Base-by-base conservation (phyloP, 805 yeast genomes). In the Wickerhamomyces canadensis region DNA sequence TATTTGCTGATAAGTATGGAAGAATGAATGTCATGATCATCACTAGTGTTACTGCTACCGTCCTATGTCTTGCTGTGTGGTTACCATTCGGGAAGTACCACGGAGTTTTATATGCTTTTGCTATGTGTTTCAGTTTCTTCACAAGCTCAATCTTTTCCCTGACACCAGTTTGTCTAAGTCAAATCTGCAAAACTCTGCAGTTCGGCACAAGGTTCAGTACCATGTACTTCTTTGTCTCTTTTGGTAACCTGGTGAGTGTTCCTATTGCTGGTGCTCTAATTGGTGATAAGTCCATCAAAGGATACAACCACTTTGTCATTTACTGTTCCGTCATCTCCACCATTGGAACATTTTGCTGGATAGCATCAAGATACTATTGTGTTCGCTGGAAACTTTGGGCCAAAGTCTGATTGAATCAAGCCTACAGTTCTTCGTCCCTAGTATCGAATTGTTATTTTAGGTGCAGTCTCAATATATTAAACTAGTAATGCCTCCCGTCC, bases 211-310 rank as follows among this genome's bases (percentile, higher is more conserved):
- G 74, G 19, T 73, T 71, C 45, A 70, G 78, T 3, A 70, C 78
- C 6, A 68, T 76, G 57, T 79, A 78, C 51, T 72, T 74, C 28
- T 61, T 76, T 48, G 80, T 74, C 6, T 68, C 83, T 1, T 66
- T 76, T 48, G 73, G 69, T 12, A 64, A 66, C 27, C 57, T 74
- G 33, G 59, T 68, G 2, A 62, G 69, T 23, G 61, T 74, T 22
- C 79, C 79, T 3, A 58, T 68, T 15, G 68, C 76, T 0, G 70
- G 78, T 31, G 71, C 70, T 1, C 60, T 72, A 23, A 68, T 72
- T 35, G 70, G 68, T 5, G 23, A 29, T 11, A 64, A 49, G 8
- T 29, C 35, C 4, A 30, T 35, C 8, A 7, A 12, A 6, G 31
- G 35, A 6, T 41, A 29, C 37, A 41, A 41, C 28, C 34, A 41